Base-by-base conservation (phyloP, 768 basidiomycete species). In the Exsudoporus frostii region DNA sequence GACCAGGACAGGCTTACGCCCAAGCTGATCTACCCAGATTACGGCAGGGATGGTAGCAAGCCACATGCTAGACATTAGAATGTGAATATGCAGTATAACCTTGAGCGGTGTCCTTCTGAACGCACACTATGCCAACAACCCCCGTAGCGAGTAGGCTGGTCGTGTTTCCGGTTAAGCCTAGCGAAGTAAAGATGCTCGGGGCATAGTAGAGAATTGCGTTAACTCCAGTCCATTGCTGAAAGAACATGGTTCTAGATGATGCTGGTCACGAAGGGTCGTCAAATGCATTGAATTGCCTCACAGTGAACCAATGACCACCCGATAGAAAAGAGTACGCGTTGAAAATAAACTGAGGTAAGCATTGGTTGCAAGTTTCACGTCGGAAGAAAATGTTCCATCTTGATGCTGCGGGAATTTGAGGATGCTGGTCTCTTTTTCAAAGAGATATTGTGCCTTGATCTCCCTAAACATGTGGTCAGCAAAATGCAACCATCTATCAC, bases 181-280 rank as follows among this genome's bases (percentile, higher is more conserved):
- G 77, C 15, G 65, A 59, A 39, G 73, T 43, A 74, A 90, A 91
- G 54, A 91, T 90, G 37, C 71, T 76, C 3, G 85, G 88, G 0
- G 88, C 87, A 59, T 89, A 90, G 73, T 89, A 90, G 46, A 90
- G 70, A 58, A 88, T 85, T 7, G 82, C 85, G 58, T 88, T 88
- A 61, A 88, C 77, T 55, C 88, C 89, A 29, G 86, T 88, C 86
- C 87, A 90, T 69, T 90, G 88, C 65, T 90, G 88, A 76, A 87
- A 90, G 73, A 84, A 86, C 87, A 85, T 92, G 38, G 74, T 82
- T 55, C 80, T 81, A 48, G 5, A 43, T 22, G 41, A 17, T 14
- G 25, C 20, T 37, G 13, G 61, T 41, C 63, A 41, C 5, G 30
- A 42, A 27, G 7, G 27, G 25, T 25, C 27, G 43, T 46, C 19